Base-by-base conservation (phyloP, 306 rosid genomes). In the Ormosia semicastrata region DNA sequence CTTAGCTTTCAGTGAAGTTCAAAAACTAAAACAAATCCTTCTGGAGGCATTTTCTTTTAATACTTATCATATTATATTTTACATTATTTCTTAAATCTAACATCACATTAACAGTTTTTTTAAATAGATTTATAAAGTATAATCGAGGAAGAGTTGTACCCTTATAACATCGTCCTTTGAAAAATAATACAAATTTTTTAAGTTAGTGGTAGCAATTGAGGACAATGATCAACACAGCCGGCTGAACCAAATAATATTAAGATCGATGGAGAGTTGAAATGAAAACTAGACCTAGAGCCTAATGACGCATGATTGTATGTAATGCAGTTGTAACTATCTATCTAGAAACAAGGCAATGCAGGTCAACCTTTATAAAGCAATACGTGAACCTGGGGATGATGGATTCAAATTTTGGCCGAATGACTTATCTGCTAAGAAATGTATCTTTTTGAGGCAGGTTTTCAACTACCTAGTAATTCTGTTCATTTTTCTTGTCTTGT, bases 1-100 rank as follows among this genome's bases (percentile, higher is more conserved):
- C 76, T 18, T 60, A 34, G 65, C 84, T 80, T 36, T 60, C 84
- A 47, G 2, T 46, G 34, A 59, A 36, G 52, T 43, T 58, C 49
- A 34, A 12, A 17, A 9, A 29, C 76, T 46, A 12, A 17, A 9
- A 29, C 76, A 43, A 41, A 14, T 15, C 52, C 8, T 32, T 69
- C 60, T 37, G 13, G 5, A 71, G 2, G 7, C n/a, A 7, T 7
- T 66, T 66, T 64, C 13, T 36, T 2, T 36, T 39, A 37, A 66
- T 36, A 37, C 2, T n/a, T 36, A 14, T 40, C n/a, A 66, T 66
- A 65, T 50, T 14, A 1, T 64, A 9, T 15, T 13, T 14, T 34
- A 5, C 10, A 33, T 34, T 36, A 10, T 15, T 39, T 75, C 15
- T 60, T n/a, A 43, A 60, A 44, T 44, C 11, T 15, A 62, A 47